Evolutionary conservation across 2,329 filamentous ascomycete genomes (phyloP), one percentile per base, ranked within the genome.

Genomic region (Pseudogymnoascus sp.): DNA sequence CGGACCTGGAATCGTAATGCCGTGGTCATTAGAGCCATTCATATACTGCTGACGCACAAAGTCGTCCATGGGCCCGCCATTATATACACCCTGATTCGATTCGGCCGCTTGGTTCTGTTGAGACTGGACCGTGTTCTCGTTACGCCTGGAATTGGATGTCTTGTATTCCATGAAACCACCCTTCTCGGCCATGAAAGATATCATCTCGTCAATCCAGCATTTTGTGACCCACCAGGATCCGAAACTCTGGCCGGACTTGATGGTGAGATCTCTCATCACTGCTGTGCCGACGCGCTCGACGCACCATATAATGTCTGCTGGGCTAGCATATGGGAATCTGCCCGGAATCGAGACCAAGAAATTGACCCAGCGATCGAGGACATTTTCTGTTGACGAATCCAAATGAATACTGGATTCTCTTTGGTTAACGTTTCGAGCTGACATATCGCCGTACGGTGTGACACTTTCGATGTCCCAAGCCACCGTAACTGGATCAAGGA

Each of bases 201-300:
- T 86, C 90, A 96, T 96, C 77, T 97, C 93, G 71, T 97, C 93
- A 61, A 97, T 84, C 82, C 93, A 97, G 64, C 93, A 93, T 74
- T 97, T 96, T 3, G 92, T 92, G 64, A 97, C 90, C 90, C 90
- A 95, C 91, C 91, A 96, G 5, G 89, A 88, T n/a, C 90, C 88
- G 71, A 93, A 96, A 71, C 89, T 93, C 72, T 88, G 86, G 17
- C 88, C 89, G 67, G 89, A 87, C 42, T 85, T 82, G 60, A 95
- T 86, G 0, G 90, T 95, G 64, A 96, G 83, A 70, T 96, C 91
- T 62, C 91, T 83, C 78, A 95, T 85, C 17, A 90, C 88, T 19
- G 89, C 86, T 7, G 88, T 91, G 11, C 90, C 88, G 21, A 95
- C 79, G 23, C 87, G 83, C 69, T 91, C 88, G 42, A 93, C 87